Evolutionary conservation across 495 filamentous ascomycete genomes (phyloP), one percentile per base, ranked within the genome.

Genomic region (Penicillium goetzii): DNA sequence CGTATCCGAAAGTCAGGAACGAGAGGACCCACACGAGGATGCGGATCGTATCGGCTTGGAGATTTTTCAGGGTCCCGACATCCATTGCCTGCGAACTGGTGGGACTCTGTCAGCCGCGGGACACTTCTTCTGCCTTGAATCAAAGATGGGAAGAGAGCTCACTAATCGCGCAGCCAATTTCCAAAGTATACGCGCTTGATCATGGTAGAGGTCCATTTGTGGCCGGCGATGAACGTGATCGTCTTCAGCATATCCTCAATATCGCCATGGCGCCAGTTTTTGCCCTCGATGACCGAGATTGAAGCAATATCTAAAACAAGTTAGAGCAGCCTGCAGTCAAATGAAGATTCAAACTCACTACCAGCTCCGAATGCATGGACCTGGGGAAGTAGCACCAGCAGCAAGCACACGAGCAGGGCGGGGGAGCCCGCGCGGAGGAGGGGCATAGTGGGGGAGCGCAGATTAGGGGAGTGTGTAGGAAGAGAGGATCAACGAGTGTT

Each of bases 251-350:
- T 88, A 76, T 99, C 95, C 79, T 97, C 93, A 63, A 97, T 95
- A 75, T 98, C 94, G 58, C 95, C 95, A 89, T 98, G 95, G 62
- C 95, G 89, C 89, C 92, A 99, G 72, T 99, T 99, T 68, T 90
- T 85, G 25, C 95, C 95, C 77, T 99, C 95, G 66, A 99, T 88
- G 71, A 90, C 87, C 2, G 94, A 92, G 68, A 99, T 95, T 0
- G 89, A 92, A 17, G 95, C 94, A 64, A 97, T 97, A 71, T 97
- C 79, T 80, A 47, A 11, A 12, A 50, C 4, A 32, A 43, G 51
- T 72, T 25, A 73, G 62, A 1, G 21, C 10, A 26, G 0, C 2
- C 6, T 7, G 36, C 10, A 34, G 4, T 3, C 23, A 25, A 2
- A 9, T 4, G 25, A n/a, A 49, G 15, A 38, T 49, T 19, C 28